Conservation (phyloP, 2,329 filamentous ascomycete genomes). For the Hypocreales sp. region DNA sequence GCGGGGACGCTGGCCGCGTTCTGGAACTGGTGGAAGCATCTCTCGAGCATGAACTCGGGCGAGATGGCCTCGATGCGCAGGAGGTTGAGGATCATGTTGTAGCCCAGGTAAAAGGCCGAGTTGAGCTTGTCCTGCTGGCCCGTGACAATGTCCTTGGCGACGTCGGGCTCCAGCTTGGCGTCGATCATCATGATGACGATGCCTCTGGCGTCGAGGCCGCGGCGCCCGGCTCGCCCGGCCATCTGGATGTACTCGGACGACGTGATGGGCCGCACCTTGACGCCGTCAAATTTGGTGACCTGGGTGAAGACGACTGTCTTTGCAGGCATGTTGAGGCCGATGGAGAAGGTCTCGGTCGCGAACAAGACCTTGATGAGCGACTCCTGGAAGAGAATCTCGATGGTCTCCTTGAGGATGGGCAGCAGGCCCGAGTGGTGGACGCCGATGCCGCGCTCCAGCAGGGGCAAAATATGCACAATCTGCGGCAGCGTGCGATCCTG, state of each 20-base stretch:
- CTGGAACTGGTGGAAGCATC: slow-evolving; percentile 97
- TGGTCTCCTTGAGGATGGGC: slow-evolving; percentile 94
- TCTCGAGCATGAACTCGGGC: slow-evolving; percentile 96
- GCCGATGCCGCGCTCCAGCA: slow-evolving; percentile 82
- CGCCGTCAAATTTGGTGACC: slow-evolving; percentile 88
- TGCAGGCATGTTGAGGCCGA: slow-evolving; percentile 96
- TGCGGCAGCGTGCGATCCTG: slow-evolving; percentile 82
- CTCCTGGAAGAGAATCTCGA: slow-evolving; percentile 97
- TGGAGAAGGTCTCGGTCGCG: slow-evolving; percentile 96
- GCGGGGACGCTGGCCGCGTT: slow-evolving; percentile 76
- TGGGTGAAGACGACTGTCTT: slow-evolving; percentile 99
- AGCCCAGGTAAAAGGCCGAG: slow-evolving; percentile 92
- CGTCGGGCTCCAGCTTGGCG: slow-evolving; percentile 84
- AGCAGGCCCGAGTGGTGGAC: slow-evolving; percentile 93
- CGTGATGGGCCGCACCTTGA: slow-evolving; percentile 65
- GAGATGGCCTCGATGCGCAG: slow-evolving; percentile 98
- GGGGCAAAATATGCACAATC: slow-evolving; percentile 76
- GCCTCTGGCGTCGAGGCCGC: slow-evolving; percentile 92
- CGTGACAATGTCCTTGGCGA: slow-evolving; percentile 90
- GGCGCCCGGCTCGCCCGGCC: slow-evolving; percentile 91
- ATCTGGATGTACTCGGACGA: slow-evolving; percentile 97
- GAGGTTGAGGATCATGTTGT: slow-evolving; percentile 98
- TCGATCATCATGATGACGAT: slow-evolving; percentile 99
- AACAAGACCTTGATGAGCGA: slow-evolving; percentile 96
- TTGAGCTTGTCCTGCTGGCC: slow-evolving; percentile 95